phyloP scores from a whole-genome alignment of 495 filamentous ascomycete species.

The Penicillium manginii region DNA sequence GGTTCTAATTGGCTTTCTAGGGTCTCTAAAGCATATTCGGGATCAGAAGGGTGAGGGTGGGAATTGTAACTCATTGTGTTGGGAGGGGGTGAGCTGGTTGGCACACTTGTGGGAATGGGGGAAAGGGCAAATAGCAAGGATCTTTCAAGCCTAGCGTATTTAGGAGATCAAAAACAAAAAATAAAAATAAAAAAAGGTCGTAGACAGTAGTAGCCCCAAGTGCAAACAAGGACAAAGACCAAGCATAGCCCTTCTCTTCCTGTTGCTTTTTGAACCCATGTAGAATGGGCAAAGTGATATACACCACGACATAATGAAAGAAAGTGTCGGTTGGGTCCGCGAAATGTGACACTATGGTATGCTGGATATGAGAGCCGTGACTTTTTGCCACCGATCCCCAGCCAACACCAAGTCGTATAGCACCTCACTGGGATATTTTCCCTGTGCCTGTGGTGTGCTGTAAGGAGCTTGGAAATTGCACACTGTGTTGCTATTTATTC shows the following conservation, averaged over 20 bases:
- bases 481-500: too few relatives aligned
- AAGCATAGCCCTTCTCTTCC: background rate
- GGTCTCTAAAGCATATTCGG: slow-evolving; percentile 25
- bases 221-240: background rate
- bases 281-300: slow-evolving; percentile 2
- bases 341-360: slow-evolving; percentile 36
- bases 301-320: too few relatives aligned
- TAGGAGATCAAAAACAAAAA: background rate
- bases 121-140: slow-evolving; percentile 9
- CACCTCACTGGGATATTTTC: background rate
- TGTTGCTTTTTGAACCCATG: background rate
- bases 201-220: background rate
- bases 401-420: background rate
- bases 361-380: slow-evolving; percentile 40
- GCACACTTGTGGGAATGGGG: background rate
- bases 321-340: slow-evolving; percentile 15
- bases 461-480: too few relatives aligned
- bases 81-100: background rate
- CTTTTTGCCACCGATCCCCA: slow-evolving; percentile 24
- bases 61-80: slow-evolving; percentile 35
- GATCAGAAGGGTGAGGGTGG: slow-evolving; percentile 22
- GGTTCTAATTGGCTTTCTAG: slow-evolving; percentile 23
- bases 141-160: slow-evolving; percentile 5
- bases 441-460: too few relatives aligned
- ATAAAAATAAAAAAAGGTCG: background rate